Percentiles rank a stretch among this genome's conserved stretches.
phyloP scores from a whole-genome alignment of 768 basidiomycete genomes.

The Termitomyces sp. region DNA sequence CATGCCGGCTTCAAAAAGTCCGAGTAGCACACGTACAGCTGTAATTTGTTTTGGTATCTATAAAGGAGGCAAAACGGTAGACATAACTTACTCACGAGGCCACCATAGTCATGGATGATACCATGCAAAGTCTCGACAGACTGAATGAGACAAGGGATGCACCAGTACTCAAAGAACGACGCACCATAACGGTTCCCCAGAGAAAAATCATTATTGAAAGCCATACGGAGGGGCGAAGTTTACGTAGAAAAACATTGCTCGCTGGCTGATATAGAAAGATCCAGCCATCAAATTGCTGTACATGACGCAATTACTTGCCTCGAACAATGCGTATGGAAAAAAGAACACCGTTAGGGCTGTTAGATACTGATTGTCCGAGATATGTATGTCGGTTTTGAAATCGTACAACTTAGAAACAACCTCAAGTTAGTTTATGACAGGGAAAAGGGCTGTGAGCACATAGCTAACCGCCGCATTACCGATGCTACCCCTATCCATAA shows the following conservation, averaged over 20 bases:
- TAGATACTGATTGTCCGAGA: conserved; percentile 59
- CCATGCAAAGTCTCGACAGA: conserved; percentile 53
- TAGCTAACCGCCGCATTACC: conserved; percentile 64
- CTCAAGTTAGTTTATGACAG: not conserved
- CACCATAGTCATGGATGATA: conserved; percentile 52
- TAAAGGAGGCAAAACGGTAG: not conserved
- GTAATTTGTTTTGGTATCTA: not conserved
- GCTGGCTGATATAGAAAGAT: conserved; percentile 36
- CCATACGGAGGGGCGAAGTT: conserved; percentile 64
- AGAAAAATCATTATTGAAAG: conserved; percentile 41
- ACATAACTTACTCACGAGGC: conserved; percentile 44
- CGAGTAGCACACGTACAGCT: conserved; percentile 62
- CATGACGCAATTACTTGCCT: conserved; percentile 33
- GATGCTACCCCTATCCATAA: conserved; percentile 60
- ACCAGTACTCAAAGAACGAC: not conserved
- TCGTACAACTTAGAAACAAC: conserved; percentile 44
- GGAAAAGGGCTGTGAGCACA: not conserved
- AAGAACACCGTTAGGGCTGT: conserved; percentile 72
- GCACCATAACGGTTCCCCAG: conserved; percentile 46
- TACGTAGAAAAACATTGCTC: conserved; percentile 56
- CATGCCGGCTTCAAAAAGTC: conserved; percentile 53
- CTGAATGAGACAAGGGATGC: not conserved
- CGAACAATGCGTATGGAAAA: conserved; percentile 66
- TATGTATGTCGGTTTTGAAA: conserved; percentile 49
- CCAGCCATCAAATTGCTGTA: not conserved